Evolutionary conservation across 208 protist species (phyloP).

Genomic region (Acanthamoeba polyphaga): DNA sequence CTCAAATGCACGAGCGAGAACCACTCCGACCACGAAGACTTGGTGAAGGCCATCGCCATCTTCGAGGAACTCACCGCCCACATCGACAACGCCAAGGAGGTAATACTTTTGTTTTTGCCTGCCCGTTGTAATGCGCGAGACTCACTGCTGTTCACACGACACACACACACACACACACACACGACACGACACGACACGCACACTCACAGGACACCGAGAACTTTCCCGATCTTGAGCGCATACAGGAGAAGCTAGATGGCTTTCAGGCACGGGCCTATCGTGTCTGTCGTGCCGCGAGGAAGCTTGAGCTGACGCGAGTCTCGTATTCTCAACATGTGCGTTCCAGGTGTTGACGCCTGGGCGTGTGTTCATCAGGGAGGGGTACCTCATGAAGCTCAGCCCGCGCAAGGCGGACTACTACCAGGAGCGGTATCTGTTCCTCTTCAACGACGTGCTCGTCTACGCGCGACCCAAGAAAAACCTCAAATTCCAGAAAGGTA

Average conservation of each 20-base stretch:
- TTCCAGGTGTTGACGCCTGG: not conserved
- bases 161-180: too few species aligned
- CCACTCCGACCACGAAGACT: slow-evolving; percentile 24
- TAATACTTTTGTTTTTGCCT: not conserved
- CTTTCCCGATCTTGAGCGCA: not conserved
- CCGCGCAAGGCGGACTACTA: not conserved
- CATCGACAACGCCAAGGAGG: slow-evolving; percentile 48
- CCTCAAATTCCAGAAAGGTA: slow-evolving; percentile 4
- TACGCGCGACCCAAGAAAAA: slow-evolving; percentile 18
- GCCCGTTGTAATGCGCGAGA: too few species aligned
- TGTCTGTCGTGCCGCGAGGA: not conserved
- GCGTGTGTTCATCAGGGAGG: slow-evolving; percentile 53
- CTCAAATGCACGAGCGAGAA: slow-evolving; percentile 29
- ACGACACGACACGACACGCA: not conserved
- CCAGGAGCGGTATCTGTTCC: slow-evolving; percentile 44
- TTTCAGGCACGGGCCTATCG: not conserved
- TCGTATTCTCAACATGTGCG: not conserved
- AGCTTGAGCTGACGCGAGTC: not conserved
- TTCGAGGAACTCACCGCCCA: slow-evolving; percentile 35
- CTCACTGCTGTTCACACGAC: too few species aligned
- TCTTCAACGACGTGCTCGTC: slow-evolving; percentile 63
- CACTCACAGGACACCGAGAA: not conserved
- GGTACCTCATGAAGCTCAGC: slow-evolving; percentile 19
- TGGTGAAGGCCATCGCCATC: slow-evolving; percentile 30
- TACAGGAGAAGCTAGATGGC: slow-evolving; percentile 9